phyloP scores from a whole-genome alignment of 345 rosid genomes.

The Salix brachista region DNA sequence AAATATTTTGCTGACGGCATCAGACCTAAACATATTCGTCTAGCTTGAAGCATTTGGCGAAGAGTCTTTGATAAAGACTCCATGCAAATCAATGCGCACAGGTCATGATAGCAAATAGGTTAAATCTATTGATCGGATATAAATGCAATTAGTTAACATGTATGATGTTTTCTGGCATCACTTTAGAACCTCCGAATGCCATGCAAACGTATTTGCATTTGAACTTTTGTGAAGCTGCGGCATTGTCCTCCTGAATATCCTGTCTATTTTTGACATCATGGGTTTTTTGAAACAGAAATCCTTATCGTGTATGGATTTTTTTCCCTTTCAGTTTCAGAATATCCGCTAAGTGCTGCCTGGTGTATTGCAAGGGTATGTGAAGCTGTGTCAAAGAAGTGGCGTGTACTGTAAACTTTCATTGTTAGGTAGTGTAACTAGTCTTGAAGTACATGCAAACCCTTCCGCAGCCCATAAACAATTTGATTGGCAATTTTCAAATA shows the following conservation, averaged over 20 bases:
- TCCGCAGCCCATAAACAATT: not conserved
- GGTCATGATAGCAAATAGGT: too few species aligned
- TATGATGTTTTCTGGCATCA: not conserved
- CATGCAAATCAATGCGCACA: too few species aligned
- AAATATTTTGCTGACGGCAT: not conserved
- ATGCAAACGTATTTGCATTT: not conserved
- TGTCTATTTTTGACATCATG: not conserved
- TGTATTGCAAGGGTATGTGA: slow-evolving; percentile 76
- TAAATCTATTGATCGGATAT: too few species aligned
- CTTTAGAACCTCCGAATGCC: not conserved
- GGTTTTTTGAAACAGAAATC: not conserved
- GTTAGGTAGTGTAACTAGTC: not conserved
- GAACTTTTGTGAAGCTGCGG: not conserved
- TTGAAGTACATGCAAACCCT: not conserved
- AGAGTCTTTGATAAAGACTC: not conserved
- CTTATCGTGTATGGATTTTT: not conserved
- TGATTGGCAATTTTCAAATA: not conserved
- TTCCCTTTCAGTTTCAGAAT: slow-evolving; percentile 64
- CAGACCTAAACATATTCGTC: not conserved
- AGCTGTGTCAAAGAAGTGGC: slow-evolving; percentile 32
- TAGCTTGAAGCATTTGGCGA: not conserved
- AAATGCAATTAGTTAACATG: too few species aligned
- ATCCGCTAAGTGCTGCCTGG: slow-evolving; percentile 82
- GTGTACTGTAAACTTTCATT: not conserved
- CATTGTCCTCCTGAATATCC: not conserved